Evolutionary conservation across 2,329 filamentous ascomycete genomes (phyloP), one percentile per base, ranked within the genome.

Genomic region (Emericellopsis cladophorae): DNA sequence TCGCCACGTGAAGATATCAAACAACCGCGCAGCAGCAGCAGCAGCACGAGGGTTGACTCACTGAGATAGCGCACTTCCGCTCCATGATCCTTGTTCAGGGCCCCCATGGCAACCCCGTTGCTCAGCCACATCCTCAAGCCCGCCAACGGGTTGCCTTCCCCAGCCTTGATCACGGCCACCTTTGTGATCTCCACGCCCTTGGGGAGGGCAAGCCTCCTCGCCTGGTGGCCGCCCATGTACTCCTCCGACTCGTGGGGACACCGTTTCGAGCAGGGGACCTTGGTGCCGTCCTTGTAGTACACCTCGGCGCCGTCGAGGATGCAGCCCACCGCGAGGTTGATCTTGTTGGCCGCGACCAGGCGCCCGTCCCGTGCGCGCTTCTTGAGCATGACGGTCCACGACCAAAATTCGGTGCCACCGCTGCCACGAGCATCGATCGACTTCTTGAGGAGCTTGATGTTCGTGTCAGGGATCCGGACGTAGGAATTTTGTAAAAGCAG

Each of bases 271-370:
- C 66, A 70, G 23, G 65, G 62, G 12, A 59, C 56, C 9, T 46
- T 49, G n/a, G 57, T 54, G 8, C 64, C 66, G 40, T 70, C 66
- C 36, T 51, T 52, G 46, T 65, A 71, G 44, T 65, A 54, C 4
- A 71, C 60, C 26, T 65, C 56, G 5, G 61, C 65, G 22, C 67
- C 66, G 40, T 71, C 66, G 33, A 69, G 59, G 7, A 53, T 48
- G 33, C 51, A 56, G 4, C 67, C 67, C 6, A 68, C 60, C 2
- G 65, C 56, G 3, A 70, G 47, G 44, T 71, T 67, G 23, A 72
- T 62, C 14, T 53, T 57, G 2, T 51, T 55, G 1, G 64, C 66
- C n/a, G 54, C 52, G 10, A 60, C 51, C 4, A 68, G 40, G 16
- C 42, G 45, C 29, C 59, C 60, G 24, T 57, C 48, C 10, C 39